Evolutionary conservation across 2,329 filamentous ascomycete species (phyloP), one percentile per base, ranked within the genome.

Genomic region (Rhytidhysteron rufulum): DNA sequence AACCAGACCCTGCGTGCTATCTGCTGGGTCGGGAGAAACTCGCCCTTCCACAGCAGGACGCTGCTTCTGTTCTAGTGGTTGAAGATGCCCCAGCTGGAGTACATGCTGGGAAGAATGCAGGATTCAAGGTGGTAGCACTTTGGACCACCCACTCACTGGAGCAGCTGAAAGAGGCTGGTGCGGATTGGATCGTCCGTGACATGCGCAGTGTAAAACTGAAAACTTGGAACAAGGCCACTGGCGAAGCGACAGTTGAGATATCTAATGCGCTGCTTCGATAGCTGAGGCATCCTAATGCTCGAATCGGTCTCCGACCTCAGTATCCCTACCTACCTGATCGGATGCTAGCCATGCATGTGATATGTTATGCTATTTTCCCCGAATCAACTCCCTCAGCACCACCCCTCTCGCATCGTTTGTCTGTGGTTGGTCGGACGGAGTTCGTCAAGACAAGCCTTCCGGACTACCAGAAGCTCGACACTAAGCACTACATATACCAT

Each of bases 71-170:
- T 31, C 72, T 95, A 40, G 90, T 96, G 35, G 70, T 95, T 27
- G 90, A 96, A 68, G 90, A 96, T 69, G 87, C 87, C 41, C 89
- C 90, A 4, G 87, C 88, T 6, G 90, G 90, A 4, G 87, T 95
- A 57, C 75, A 70, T 49, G 82, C 89, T 20, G 90, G 89, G 35
- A 94, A 90, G 68, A 86, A 80, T 1, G 90, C 90, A 8, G 89
- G 88, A 2, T 95, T 86, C 70, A 83, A 79, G 58, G 90, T 95
- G 10, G 69, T 95, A 33, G 90, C 83, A n/a, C 69, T 96, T 39
- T 80, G 86, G 40, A 95, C 89, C 39, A 94, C 87, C 57, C 90
- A 95, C 68, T 80, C 78, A 19, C 71, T 83, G 33, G 79, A 82
- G 53, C 79, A 90, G 68, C 75, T 95, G 36, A 69, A 75, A 45